These are phyloP conservation scores for Dentipellis sp. DNA, from an alignment of 768 basidiomycete genomes.

Conservation along the genomic window DNA sequence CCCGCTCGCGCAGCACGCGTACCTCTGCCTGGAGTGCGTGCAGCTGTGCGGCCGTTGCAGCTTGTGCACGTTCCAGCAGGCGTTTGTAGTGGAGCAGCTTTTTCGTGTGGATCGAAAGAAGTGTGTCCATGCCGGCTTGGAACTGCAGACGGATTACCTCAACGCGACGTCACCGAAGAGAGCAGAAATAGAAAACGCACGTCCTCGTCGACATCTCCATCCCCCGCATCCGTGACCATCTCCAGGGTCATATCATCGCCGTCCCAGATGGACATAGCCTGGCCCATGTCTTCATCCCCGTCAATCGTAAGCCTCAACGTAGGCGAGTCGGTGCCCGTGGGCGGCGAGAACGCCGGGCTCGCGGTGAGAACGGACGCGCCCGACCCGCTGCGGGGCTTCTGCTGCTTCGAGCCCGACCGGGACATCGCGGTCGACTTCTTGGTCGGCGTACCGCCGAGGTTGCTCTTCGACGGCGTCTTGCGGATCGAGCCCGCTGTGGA, in stretches of 20 bases:
- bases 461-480: conserved; percentile 14
- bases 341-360: conserved; percentile 8
- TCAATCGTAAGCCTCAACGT: conserved; percentile 19
- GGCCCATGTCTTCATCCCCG: conserved; percentile 14
- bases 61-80: conserved; percentile 72
- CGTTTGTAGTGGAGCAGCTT: conserved; percentile 72
- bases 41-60: conserved; percentile 69
- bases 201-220: conserved; percentile 67
- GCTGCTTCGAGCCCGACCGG: conserved; percentile 16
- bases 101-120: conserved; percentile 32
- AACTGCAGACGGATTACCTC: conserved; percentile 24
- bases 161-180: neutral
- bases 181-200: conserved; percentile 21
- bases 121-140: conserved; percentile 31
- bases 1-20: conserved; percentile 46
- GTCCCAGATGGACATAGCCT: conserved; percentile 33
- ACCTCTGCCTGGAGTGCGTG: conserved; percentile 83
- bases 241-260: conserved; percentile 59
- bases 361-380: conserved; percentile 2
- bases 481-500: conserved; percentile 1
- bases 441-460: conserved; percentile 12
- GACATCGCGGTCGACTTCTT: conserved; percentile 14
- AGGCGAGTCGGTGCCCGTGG: conserved; percentile 17
- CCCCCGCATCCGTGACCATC: conserved; percentile 50
- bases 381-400: conserved; percentile 15